These are phyloP conservation scores for Gaillardinia entomophila DNA, from an alignment of 805 yeast genomes.

Conservation along the genomic window DNA sequence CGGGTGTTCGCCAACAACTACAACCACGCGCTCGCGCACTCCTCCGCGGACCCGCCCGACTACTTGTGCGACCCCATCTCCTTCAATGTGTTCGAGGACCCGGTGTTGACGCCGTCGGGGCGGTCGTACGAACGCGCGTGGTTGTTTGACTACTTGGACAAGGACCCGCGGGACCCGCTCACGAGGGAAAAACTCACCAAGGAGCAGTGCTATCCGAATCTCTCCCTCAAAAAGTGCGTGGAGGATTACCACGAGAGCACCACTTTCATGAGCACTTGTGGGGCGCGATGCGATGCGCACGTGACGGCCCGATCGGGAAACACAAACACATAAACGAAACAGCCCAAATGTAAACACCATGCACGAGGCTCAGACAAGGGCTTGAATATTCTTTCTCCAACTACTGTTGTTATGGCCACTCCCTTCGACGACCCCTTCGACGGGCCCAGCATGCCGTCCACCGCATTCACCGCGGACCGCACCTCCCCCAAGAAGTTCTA, in stretches of 20 bases:
- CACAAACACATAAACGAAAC: not conserved
- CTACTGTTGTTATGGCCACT: too few relatives aligned
- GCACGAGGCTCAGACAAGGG: too few relatives aligned
- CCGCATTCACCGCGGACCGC: conserved; percentile 34
- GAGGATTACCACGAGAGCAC: conserved; percentile 4
- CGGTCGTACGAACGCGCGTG: conserved; percentile 36
- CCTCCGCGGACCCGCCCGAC: conserved; percentile 24
- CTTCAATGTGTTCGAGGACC: conserved; percentile 35
- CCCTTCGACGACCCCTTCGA: conserved; percentile 23
- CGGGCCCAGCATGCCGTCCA: conserved; percentile 29
- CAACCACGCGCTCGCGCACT: conserved; percentile 1
- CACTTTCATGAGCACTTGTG: not conserved
- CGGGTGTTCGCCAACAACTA: conserved; percentile 3
- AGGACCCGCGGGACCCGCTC: conserved; percentile 35
- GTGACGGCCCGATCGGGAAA: not conserved
- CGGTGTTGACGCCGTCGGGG: conserved; percentile 41
- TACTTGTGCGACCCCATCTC: conserved; percentile 34
- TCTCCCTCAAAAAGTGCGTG: conserved; percentile 5
- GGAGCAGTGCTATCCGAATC: conserved; percentile 7
- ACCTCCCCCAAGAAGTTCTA: conserved; percentile 32
- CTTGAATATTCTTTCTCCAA: too few relatives aligned
- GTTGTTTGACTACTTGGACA: conserved; percentile 28
- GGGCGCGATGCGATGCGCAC: not conserved
- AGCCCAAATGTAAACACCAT: conserved; percentile 1
- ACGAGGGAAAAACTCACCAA: conserved; percentile 4